Evolutionary conservation across 805 yeast species (phyloP), one percentile per base, ranked within the genome.

Genomic region (Soucietia sequanensis): DNA sequence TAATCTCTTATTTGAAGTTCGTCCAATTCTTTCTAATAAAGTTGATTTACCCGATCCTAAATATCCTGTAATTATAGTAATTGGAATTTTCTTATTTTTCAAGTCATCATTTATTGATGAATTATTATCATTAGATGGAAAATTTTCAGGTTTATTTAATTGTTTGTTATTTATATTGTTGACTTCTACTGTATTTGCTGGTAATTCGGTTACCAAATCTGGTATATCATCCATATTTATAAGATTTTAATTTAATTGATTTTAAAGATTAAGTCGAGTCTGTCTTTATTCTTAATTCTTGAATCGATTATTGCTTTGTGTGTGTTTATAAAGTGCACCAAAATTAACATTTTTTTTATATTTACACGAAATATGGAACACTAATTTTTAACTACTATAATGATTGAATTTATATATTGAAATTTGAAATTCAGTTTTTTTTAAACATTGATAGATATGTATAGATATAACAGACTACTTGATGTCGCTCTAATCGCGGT

Each of bases 31-130:
- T 34, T 86, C 87, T 18, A 93, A 67, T 30, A 93, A 60, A 0
- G 98, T 91, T 10, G 93, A 83, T 52, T 93, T 93, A 2, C 99
- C 99, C 9, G 95, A 83, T 1, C 99, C 99, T 25, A 93, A 62
- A 54, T 90, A 93, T 2, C 99, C 99, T 0, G 99, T 91, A 24
- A 93, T 80, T 11, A 93, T 87, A 0, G 97, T 88, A 12, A 93
- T 79, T 1, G 99, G 99, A 4, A 90, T 90, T 54, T 78, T 81
- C 18, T 56, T 53, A 3, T 39, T 44, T 20, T 30, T 43, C 7
- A 47, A 52, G 23, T 50, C 19, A 15, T 15, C 37, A 22, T n/a
- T n/a, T n/a, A n/a, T 14, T 17, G n/a, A 15, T 8, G 20, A 7
- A 32, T 7, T n/a, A 10, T 15, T 6, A 16, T 23, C 12, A 8